Percentiles rank a stretch among this genome's conserved stretches.
Evolutionary conservation across 2,329 filamentous ascomycete species (phyloP).

Genomic region (Xylariaceae sp.): DNA sequence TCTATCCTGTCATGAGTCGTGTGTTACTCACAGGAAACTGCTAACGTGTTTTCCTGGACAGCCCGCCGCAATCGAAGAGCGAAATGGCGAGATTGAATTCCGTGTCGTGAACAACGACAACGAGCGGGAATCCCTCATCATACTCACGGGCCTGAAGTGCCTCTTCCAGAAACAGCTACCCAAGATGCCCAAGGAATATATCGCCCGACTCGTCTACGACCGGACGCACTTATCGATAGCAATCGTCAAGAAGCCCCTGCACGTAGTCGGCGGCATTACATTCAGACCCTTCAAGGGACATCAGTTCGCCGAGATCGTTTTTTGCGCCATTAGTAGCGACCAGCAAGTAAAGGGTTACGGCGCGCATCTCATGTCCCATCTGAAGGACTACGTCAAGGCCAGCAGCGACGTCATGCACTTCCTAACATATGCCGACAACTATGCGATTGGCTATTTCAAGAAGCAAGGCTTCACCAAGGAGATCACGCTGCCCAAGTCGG

Average conservation of each 20-base stretch:
- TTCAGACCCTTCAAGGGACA: conserved; percentile 87
- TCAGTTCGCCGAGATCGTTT: conserved; percentile 93
- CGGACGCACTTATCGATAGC: conserved; percentile 90
- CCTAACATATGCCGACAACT: conserved; percentile 94
- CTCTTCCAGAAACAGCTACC: conserved; percentile 96
- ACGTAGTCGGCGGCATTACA: conserved; percentile 89
- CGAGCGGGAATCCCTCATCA: conserved; percentile 77
- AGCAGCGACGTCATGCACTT: conserved; percentile 96
- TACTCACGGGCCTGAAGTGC: conserved; percentile 88
- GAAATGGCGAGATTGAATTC: conserved; percentile 88
- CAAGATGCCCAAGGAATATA: conserved; percentile 98
- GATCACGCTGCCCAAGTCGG: conserved; percentile 78
- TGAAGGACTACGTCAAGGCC: conserved; percentile 95
- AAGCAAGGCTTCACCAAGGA: conserved; percentile 98
- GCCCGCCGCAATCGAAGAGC: conserved; percentile 87
- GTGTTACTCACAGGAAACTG: not conserved
- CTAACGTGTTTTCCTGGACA: conserved; percentile 30
- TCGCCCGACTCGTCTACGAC: conserved; percentile 91
- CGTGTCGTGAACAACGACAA: conserved; percentile 94
- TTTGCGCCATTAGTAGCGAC: conserved; percentile 83
- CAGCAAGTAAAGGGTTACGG: conserved; percentile 98
- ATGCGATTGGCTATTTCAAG: conserved; percentile 96
- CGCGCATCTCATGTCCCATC: conserved; percentile 90
- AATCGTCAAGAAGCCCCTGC: conserved; percentile 89
- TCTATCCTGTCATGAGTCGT: not conserved